Conservation (phyloP, 768 basidiomycete genomes). For the Sutorius australiensis region DNA sequence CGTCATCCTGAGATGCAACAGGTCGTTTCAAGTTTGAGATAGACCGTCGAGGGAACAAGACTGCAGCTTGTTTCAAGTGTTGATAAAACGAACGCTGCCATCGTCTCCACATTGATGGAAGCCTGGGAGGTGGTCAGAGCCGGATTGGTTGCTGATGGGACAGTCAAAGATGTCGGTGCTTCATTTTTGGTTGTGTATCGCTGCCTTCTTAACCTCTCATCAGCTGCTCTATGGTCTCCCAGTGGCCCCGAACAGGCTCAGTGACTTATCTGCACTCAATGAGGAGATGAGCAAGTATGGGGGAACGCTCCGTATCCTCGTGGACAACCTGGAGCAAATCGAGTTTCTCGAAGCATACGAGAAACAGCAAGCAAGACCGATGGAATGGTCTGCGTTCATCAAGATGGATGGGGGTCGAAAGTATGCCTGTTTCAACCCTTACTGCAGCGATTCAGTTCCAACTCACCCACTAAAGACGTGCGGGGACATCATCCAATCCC, state of each 20-base stretch:
- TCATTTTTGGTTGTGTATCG: neutral
- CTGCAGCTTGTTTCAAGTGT: slow-evolving; percentile 60
- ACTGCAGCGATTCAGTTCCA: neutral
- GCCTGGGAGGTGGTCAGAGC: slow-evolving; percentile 68
- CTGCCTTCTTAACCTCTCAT: slow-evolving; percentile 3
- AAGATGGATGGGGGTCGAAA: slow-evolving; percentile 77
- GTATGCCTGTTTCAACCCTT: slow-evolving; percentile 39
- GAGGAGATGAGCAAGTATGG: slow-evolving; percentile 51
- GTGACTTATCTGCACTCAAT: slow-evolving; percentile 60
- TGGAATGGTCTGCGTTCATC: slow-evolving; percentile 73
- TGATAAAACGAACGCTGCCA: slow-evolving; percentile 55
- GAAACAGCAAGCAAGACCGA: slow-evolving; percentile 33
- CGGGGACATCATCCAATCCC: slow-evolving; percentile 58
- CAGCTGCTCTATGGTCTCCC: slow-evolving; percentile 85
- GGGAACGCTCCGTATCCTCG: slow-evolving; percentile 61
- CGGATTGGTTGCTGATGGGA: slow-evolving; percentile 67
- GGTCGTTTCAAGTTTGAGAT: slow-evolving; percentile 8
- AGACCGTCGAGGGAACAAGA: slow-evolving; percentile 74
- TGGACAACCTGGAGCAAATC: slow-evolving; percentile 77
- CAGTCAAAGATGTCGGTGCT: slow-evolving; percentile 69
- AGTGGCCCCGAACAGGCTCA: slow-evolving; percentile 63
- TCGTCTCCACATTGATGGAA: slow-evolving; percentile 83
- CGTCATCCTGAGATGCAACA: neutral
- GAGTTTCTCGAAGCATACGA: slow-evolving; percentile 61
- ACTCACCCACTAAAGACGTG: slow-evolving; percentile 50